Evolutionary conservation across 2,329 filamentous ascomycete species (phyloP).

Genomic region (Trichoderma asperellum): DNA sequence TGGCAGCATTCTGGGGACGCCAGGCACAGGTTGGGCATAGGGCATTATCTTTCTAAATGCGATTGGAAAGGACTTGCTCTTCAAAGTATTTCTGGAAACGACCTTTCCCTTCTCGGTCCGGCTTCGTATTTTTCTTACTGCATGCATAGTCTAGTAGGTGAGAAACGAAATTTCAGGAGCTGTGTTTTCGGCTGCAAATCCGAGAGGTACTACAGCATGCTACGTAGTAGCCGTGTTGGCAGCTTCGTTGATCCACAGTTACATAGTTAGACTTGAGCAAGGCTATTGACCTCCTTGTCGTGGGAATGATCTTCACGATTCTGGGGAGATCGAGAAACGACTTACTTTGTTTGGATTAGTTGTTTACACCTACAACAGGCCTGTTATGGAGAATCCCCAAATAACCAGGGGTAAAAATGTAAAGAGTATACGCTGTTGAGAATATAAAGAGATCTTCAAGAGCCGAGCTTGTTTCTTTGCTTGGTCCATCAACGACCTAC

Average conservation of each 20-base stretch:
- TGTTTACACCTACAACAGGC: background rate
- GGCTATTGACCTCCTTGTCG: background rate
- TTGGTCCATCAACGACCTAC: background rate
- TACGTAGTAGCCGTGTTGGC: background rate
- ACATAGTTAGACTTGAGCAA: background rate
- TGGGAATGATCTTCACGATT: conserved; percentile 1
- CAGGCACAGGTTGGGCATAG: background rate
- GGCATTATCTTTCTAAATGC: background rate
- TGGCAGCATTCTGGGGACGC: background rate
- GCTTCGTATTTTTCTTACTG: background rate
- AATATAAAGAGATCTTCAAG: background rate
- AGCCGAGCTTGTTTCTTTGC: background rate
- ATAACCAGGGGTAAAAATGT: background rate
- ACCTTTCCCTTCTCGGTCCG: background rate
- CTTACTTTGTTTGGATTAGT: background rate
- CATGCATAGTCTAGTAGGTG: background rate
- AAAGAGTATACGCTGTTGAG: background rate
- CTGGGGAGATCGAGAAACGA: background rate
- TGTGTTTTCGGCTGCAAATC: background rate
- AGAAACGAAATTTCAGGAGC: background rate
- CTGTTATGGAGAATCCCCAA: too few species aligned
- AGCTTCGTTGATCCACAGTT: background rate
- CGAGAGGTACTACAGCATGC: background rate
- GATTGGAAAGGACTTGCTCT: background rate
- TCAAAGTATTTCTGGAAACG: background rate